A percentile compares a stretch with the other conserved stretches of the same genome.
phyloP scores from a whole-genome alignment of 345 rosid genomes.

The Rhodamnia argentea region DNA sequence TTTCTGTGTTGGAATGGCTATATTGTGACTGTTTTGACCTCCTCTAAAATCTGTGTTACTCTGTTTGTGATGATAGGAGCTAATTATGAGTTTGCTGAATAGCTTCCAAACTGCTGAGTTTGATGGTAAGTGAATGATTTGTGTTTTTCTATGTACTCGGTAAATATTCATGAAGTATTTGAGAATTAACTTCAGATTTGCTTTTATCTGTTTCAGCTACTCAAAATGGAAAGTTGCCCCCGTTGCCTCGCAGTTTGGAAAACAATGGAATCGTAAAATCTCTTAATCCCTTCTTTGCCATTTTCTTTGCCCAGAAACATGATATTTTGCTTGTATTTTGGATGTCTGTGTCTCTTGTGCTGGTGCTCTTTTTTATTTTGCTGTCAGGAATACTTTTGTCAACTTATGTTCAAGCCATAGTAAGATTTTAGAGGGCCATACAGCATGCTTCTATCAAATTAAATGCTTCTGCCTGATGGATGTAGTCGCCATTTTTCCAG shows the following conservation, averaged over 20 bases:
- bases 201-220: conserved; percentile 29
- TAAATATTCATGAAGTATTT: not conserved
- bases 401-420: not conserved
- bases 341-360: not conserved
- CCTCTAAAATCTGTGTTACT: conserved; percentile 3
- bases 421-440: not conserved
- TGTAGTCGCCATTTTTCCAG: not conserved
- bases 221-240: conserved; percentile 86
- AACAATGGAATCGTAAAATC: conserved; percentile 57
- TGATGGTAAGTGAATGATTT: conserved; percentile 47
- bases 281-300: not conserved
- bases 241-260: conserved; percentile 53
- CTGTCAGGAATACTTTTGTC: not conserved
- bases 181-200: not conserved
- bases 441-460: not conserved
- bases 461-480: not conserved
- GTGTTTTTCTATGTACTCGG: not conserved
- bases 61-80: conserved; percentile 48
- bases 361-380: not conserved
- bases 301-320: not conserved
- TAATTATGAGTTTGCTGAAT: conserved; percentile 51
- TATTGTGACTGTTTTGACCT: not conserved
- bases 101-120: conserved; percentile 58
- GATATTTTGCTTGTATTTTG: not conserved
- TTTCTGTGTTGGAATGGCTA: not conserved